These are phyloP conservation scores for Voacanga thouarsii DNA, from an alignment of 257 asterid species.

Conservation along the genomic window DNA sequence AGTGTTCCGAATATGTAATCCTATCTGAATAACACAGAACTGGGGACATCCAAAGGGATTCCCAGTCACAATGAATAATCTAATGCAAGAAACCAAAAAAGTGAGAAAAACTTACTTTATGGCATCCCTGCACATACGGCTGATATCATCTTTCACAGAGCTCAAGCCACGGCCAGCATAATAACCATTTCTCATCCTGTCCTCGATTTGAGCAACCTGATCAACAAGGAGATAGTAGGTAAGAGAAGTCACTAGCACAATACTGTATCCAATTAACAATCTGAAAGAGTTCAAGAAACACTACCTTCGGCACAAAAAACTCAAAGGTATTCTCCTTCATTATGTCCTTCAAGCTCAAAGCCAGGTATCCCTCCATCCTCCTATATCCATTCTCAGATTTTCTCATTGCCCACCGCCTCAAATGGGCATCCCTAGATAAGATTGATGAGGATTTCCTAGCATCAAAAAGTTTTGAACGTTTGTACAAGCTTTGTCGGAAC, in stretches of 20 bases:
- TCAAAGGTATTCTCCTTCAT: constrained; percentile 77
- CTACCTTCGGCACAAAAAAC: constrained; percentile 86
- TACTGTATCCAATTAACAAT: background rate
- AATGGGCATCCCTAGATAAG: constrained; percentile 88
- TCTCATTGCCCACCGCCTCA: constrained; percentile 87
- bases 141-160: constrained; percentile 80
- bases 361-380: constrained; percentile 77
- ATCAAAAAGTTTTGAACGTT: constrained; percentile 89
- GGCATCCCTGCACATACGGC: constrained; percentile 90
- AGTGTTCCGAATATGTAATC: background rate
- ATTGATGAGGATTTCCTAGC: constrained; percentile 89
- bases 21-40: background rate
- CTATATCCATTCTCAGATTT: constrained; percentile 74
- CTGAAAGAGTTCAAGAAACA: constrained; percentile 14
- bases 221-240: constrained; percentile 22
- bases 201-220: constrained; percentile 82
- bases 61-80: background rate
- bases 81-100: background rate
- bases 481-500: constrained; percentile 90
- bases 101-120: constrained; percentile 59
- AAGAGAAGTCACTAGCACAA: constrained; percentile 1
- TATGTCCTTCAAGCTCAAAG: constrained; percentile 65
- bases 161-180: constrained; percentile 80
- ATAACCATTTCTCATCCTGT: constrained; percentile 78
- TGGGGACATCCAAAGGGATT: background rate